These are phyloP conservation scores for Solanum neorickii DNA, from an alignment of 257 asterid species.

Conservation along the genomic window DNA sequence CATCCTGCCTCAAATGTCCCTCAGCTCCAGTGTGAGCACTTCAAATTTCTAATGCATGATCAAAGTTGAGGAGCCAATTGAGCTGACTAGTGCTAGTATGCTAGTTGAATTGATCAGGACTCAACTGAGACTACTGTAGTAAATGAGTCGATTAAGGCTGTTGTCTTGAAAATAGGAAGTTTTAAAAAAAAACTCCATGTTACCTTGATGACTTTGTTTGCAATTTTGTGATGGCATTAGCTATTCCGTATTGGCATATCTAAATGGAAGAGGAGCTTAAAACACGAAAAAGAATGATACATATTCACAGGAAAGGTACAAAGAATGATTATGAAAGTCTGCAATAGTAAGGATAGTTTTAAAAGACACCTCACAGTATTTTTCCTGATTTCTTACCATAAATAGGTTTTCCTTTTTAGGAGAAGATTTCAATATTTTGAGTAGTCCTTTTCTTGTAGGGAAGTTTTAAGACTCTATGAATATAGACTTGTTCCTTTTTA, in stretches of 20 bases:
- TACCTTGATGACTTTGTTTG: neutral
- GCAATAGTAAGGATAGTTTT: no score
- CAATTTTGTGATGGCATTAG: neutral
- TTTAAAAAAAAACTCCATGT: accelerated
- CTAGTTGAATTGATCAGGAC: neutral
- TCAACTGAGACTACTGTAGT: neutral
- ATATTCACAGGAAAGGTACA: neutral
- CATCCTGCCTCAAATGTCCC: neutral
- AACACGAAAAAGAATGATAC: neutral
- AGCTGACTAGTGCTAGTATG: neutral
- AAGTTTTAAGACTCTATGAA: no score
- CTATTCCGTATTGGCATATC: no score
- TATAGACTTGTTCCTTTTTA: no score
- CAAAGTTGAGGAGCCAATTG: neutral
- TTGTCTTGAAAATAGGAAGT: no score
- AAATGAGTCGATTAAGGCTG: no score
- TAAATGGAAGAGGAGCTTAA: neutral
- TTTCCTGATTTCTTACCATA: neutral
- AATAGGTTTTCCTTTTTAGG: no score
- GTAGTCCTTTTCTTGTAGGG: no score
- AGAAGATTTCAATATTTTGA: no score
- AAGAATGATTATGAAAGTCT: neutral
- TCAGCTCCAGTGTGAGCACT: neutral
- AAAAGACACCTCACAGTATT: neutral
- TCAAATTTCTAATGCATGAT: neutral